Evolutionary conservation across 1,284 basidiomycete species (phyloP), one percentile per base, ranked within the genome.

Genomic region (Vanrija humicola): DNA sequence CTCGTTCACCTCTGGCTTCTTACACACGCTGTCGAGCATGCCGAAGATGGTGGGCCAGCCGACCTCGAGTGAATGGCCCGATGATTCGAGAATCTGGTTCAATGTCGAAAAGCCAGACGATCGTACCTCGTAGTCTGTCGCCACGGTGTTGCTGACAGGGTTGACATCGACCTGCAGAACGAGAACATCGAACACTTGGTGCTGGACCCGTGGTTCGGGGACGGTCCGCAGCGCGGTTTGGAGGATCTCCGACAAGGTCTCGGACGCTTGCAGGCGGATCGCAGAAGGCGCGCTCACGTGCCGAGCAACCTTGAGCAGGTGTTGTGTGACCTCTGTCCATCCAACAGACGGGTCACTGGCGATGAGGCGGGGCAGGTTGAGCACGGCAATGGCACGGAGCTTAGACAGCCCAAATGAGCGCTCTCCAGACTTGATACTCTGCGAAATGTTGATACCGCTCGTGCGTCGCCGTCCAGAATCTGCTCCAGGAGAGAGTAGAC

Each of bases 21-120:
- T 80, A 76, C 90, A 91, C 29, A 94, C 85, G 66, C 88, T 86
- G 55, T 86, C 83, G 38, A 97, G 80, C 83, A 96, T 91, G 58
- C 86, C 84, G 71, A 98, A 97, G 64, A 98, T 91, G 0, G 82
- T 87, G 56, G 90, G 86, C 95, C 95, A 98, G 0, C 94, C 94
- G 10, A 88, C 83, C 7, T 90, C 82, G 2, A 98, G 81, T 0
- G 89, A 90, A 75, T 98, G 93, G 0, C 90, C 94, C 0, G 90
- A 90, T 0, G 86, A 84, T 73, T 98, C 90, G 16, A 98, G 78
- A 50, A 96, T 89, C 64, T 88, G 85, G 65, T 93, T 89, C 18
- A 98, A 76, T 0, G 89, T 90, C 65, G 95, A 90, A 51, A 95
- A 80, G 0, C 90, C 92, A 79, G 91, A 87, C 26, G 86, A 82